Conservation (phyloP, 176 grass and related monocot genomes). For the Lolium rigidum region DNA sequence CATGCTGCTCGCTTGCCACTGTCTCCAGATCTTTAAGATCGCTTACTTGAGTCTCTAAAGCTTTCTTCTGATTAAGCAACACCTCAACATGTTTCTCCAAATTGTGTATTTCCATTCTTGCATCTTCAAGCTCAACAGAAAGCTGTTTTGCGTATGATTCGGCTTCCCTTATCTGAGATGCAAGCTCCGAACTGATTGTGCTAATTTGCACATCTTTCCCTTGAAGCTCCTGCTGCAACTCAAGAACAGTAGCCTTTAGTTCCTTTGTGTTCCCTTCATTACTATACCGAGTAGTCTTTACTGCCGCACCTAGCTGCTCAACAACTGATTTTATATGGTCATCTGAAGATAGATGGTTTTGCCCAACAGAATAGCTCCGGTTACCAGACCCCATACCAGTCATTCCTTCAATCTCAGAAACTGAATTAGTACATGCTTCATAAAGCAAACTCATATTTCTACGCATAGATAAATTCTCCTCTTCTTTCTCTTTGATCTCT, state of each 20-base stretch:
- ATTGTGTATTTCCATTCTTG: conserved; percentile 60
- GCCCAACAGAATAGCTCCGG: conserved; percentile 36
- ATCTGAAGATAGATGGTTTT: conserved; percentile 49
- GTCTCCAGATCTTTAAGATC: conserved; percentile 70
- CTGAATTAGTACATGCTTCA: conserved; percentile 70
- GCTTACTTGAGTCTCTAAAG: conserved; percentile 58
- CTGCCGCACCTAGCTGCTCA: conserved; percentile 55
- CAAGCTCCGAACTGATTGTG: conserved; percentile 77
- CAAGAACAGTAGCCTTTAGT: conserved; percentile 71
- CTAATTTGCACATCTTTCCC: conserved; percentile 83
- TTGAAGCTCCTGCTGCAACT: conserved; percentile 86
- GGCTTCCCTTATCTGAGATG: conserved; percentile 78
- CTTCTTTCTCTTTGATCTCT: conserved; percentile 68
- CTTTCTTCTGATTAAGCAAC: conserved; percentile 68
- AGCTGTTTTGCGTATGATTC: conserved; percentile 60
- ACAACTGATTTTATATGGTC: conserved; percentile 62
- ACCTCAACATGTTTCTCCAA: conserved; percentile 74
- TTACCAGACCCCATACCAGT: conserved; percentile 37
- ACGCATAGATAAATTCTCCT: conserved; percentile 55
- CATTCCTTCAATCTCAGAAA: conserved; percentile 72
- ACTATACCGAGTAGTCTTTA: conserved; percentile 54
- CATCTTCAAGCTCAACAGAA: conserved; percentile 58
- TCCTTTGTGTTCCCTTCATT: conserved; percentile 72
- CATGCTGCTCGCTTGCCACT: conserved; percentile 59
- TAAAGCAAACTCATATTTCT: conserved; percentile 74